Percentiles rank a stretch among this genome's conserved stretches.
Conservation (phyloP, 2,329 filamentous ascomycete genomes). For the Alternaria gaisen region DNA sequence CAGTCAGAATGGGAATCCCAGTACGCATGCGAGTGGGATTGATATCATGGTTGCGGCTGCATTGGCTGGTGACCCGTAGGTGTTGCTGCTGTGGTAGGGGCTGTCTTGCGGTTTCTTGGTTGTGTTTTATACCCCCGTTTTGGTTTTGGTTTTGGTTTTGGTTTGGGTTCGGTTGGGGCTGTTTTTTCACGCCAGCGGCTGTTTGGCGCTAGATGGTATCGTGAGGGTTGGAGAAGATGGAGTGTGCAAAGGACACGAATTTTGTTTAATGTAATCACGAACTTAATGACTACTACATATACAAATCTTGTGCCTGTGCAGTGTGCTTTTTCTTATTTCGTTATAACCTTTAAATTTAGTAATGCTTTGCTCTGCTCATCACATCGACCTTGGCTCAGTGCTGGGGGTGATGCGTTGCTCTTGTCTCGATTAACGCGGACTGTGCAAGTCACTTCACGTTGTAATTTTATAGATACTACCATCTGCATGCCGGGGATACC, state of each 20-base stretch:
- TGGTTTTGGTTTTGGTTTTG: neutral
- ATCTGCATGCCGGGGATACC: too few species aligned
- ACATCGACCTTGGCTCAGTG: too few species aligned
- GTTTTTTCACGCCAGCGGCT: neutral
- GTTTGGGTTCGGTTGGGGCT: too few species aligned
- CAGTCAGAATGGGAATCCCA: slow-evolving; percentile 58
- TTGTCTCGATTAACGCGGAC: too few species aligned
- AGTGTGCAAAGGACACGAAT: neutral
- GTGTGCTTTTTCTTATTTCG: neutral
- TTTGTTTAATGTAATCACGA: slow-evolving; percentile 15
- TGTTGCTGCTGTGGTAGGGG: neutral
- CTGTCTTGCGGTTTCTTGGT: neutral
- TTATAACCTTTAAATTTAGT: rapidly evolving
- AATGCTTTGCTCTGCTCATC: neutral
- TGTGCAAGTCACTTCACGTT: too few species aligned
- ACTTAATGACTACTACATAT: neutral
- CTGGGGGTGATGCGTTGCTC: too few species aligned
- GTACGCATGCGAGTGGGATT: slow-evolving; percentile 70
- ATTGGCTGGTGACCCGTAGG: slow-evolving; percentile 10
- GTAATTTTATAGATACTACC: too few species aligned
- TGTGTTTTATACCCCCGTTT: slow-evolving; percentile 17
- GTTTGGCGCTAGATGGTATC: slow-evolving; percentile 1
- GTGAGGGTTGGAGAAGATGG: neutral
- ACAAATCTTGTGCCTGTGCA: neutral
- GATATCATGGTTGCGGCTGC: slow-evolving; percentile 68